These are phyloP conservation scores for Magnaporthiopsis rhizophila DNA, from an alignment of 2,329 filamentous ascomycete genomes.

Conservation along the genomic window DNA sequence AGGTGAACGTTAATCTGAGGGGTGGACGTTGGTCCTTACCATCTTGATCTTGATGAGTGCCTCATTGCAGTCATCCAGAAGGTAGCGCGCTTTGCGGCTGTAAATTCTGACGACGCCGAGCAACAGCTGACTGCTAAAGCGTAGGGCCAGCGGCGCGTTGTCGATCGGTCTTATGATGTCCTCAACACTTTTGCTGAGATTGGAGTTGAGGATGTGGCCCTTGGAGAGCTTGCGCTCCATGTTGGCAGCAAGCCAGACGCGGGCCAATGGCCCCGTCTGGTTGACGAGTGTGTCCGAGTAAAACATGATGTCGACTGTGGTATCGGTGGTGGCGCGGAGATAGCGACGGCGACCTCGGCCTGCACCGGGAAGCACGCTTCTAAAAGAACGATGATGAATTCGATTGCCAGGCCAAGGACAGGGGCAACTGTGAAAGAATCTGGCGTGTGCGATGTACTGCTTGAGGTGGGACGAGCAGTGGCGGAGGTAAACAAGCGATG, in stretches of 20 bases:
- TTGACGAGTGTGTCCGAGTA: slow-evolving; percentile 93
- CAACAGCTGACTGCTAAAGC: slow-evolving; percentile 86
- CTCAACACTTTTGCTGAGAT: slow-evolving; percentile 89
- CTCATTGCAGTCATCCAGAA: slow-evolving; percentile 96
- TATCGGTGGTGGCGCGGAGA: not conserved
- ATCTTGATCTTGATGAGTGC: slow-evolving; percentile 97
- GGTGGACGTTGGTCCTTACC: slow-evolving; percentile 45
- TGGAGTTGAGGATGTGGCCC: slow-evolving; percentile 88
- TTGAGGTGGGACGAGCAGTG: not conserved
- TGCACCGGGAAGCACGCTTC: not conserved
- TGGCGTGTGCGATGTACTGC: not conserved
- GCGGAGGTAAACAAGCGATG: not conserved
- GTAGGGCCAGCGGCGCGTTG: slow-evolving; percentile 89
- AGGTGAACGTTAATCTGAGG: not conserved
- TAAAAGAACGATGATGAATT: not conserved
- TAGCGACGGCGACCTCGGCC: not conserved
- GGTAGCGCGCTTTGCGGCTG: slow-evolving; percentile 90
- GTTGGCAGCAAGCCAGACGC: slow-evolving; percentile 97
- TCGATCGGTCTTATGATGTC: slow-evolving; percentile 81
- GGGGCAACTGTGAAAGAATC: too few species aligned
- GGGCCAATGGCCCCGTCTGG: slow-evolving; percentile 93
- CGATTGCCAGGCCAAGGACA: not conserved
- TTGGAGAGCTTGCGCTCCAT: slow-evolving; percentile 98
- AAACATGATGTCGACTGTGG: slow-evolving; percentile 60
- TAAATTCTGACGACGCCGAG: slow-evolving; percentile 97